Conservation (phyloP, 169 alveolate species). For the Cryptosporidium parvum region DNA sequence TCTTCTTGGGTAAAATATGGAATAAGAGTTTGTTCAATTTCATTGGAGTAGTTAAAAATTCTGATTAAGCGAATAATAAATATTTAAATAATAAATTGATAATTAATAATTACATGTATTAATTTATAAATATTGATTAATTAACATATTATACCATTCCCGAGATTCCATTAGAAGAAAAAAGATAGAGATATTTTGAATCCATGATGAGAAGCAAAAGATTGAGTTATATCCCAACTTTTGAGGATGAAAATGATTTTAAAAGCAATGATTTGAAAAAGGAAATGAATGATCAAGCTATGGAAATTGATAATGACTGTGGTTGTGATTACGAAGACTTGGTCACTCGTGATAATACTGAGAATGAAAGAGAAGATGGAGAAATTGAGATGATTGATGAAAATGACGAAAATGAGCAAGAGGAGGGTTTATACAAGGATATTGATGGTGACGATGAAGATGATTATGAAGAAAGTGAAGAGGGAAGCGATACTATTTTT, state of each 20-base stretch:
- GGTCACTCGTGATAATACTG: conserved; percentile 7
- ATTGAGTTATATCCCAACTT: conserved; percentile 12
- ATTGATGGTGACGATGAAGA: neutral
- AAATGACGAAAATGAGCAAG: neutral
- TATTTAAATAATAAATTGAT: too few relatives aligned
- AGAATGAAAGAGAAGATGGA: conserved; percentile 10
- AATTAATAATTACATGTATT: neutral
- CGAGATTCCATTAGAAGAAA: neutral
- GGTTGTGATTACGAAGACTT: neutral
- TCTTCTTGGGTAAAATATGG: neutral
- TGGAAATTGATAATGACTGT: conserved; percentile 40
- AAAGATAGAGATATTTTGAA: neutral
- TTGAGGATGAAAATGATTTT: neutral
- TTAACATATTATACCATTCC: neutral
- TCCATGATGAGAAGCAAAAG: conserved; percentile 35
- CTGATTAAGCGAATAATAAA: neutral
- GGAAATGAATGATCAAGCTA: conserved; percentile 7
- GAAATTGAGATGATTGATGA: conserved; percentile 7
- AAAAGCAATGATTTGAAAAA: neutral
- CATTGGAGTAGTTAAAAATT: neutral
- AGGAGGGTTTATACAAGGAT: neutral
- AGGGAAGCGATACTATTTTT: conserved; percentile 24
- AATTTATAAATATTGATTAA: too few relatives aligned
- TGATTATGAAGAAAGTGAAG: neutral
- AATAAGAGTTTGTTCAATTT: neutral